These are phyloP conservation scores for Kwoniella pini DNA, from an alignment of 768 basidiomycete species.

Conservation along the genomic window DNA sequence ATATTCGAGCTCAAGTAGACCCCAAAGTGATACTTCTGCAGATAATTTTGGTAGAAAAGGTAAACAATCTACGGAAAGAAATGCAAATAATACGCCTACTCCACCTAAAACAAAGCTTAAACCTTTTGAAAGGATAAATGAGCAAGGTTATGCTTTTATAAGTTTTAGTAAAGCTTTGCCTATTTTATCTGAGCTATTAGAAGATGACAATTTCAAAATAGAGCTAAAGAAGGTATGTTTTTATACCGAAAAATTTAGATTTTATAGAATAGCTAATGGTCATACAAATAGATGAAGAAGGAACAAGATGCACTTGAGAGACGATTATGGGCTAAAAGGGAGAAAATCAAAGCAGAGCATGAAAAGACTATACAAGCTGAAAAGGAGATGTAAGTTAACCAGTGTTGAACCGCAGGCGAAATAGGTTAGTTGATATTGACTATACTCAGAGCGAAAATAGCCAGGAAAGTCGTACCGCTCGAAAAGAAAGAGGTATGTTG, in stretches of 20 bases:
- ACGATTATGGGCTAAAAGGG: slow-evolving; percentile 43
- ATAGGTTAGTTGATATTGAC: neutral
- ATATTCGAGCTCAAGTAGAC: neutral
- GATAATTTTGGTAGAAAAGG: neutral
- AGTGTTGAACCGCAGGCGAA: too few species aligned
- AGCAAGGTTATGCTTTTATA: slow-evolving; percentile 22
- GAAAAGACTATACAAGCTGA: slow-evolving; percentile 34
- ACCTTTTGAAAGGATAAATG: slow-evolving; percentile 15
- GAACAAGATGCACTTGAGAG: slow-evolving; percentile 47
- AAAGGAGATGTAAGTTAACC: slow-evolving; percentile 39
- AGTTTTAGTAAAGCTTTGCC: slow-evolving; percentile 40
- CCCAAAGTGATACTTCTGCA: neutral
- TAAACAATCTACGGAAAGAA: neutral
- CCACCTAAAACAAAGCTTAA: slow-evolving; percentile 4
- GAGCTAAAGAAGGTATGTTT: slow-evolving; percentile 41
- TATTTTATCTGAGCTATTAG: slow-evolving; percentile 31
- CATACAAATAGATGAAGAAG: slow-evolving; percentile 38
- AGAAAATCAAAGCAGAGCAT: slow-evolving; percentile 45
- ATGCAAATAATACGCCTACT: neutral
- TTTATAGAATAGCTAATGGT: neutral
- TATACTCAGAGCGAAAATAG: slow-evolving; percentile 31
- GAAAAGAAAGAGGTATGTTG: slow-evolving; percentile 37
- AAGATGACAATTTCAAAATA: slow-evolving; percentile 34
- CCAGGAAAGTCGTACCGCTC: slow-evolving; percentile 27
- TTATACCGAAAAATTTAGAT: neutral